A percentile compares a stretch with the other conserved stretches of the same genome.
phyloP scores from a whole-genome alignment of 2,329 filamentous ascomycete genomes.

The Trichoderma polysporum region DNA sequence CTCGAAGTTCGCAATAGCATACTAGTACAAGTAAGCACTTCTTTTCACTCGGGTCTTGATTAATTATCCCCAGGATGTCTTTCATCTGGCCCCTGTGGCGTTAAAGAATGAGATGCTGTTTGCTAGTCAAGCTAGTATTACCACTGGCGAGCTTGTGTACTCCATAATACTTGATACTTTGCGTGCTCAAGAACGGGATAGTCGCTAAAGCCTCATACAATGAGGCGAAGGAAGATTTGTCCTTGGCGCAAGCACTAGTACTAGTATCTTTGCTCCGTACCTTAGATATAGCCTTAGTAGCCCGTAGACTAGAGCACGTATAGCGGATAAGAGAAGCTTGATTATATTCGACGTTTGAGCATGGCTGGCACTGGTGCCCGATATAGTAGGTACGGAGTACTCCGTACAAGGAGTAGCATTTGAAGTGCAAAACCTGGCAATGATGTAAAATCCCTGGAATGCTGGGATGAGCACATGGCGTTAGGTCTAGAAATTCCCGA shows the following conservation, averaged over 20 bases:
- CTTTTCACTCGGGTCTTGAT: background rate
- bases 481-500: conserved; percentile 3
- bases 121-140: background rate
- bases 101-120: background rate
- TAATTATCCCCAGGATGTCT: background rate
- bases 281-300: background rate
- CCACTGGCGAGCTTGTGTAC: background rate
- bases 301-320: background rate
- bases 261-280: background rate
- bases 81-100: background rate
- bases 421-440: background rate
- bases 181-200: background rate
- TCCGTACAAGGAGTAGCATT: conserved; percentile 6
- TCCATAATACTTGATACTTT: background rate
- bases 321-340: background rate
- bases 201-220: background rate
- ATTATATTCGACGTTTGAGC: background rate
- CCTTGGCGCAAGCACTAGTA: background rate
- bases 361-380: background rate
- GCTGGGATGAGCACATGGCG: conserved; percentile 4
- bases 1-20: background rate
- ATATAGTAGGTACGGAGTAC: conserved; percentile 12
- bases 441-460: background rate
- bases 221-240: background rate
- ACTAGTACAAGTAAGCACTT: background rate